Evolutionary conservation across 1,284 basidiomycete genomes (phyloP).

Genomic region (Cutaneotrichosporon sp.): DNA sequence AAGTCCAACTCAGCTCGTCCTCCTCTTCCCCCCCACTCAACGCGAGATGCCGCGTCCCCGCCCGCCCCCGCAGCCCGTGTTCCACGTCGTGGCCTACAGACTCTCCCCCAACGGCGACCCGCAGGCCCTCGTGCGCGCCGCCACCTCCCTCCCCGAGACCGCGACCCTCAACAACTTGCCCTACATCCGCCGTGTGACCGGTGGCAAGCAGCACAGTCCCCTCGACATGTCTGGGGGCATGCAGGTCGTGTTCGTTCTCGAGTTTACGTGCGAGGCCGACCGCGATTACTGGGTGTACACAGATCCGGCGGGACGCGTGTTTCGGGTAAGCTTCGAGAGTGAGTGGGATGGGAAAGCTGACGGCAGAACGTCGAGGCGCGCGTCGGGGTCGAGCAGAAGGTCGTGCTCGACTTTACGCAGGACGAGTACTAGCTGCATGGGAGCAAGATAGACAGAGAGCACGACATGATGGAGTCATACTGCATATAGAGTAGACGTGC

Average conservation of each 20-base stretch:
- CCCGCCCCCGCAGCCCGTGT: too few relatives aligned
- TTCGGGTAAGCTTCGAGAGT: conserved; percentile 46
- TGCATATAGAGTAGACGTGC: too few relatives aligned
- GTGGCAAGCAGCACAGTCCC: conserved; percentile 40
- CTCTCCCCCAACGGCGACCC: background rate
- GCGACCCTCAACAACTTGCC: conserved; percentile 17
- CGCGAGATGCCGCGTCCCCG: too few relatives aligned
- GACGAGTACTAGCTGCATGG: conserved; percentile 25
- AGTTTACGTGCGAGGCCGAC: conserved; percentile 40
- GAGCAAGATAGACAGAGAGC: too few relatives aligned
- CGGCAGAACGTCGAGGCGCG: conserved; percentile 9
- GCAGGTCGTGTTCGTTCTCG: conserved; percentile 43
- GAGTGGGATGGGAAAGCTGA: background rate
- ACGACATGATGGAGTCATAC: too few relatives aligned
- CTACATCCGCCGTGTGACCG: conserved; percentile 36
- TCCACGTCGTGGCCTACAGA: background rate
- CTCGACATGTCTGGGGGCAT: conserved; percentile 39
- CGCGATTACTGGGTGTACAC: conserved; percentile 39
- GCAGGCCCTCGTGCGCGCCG: background rate
- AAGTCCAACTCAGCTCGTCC: too few relatives aligned
- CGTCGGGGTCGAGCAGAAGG: conserved; percentile 29
- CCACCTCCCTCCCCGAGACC: background rate
- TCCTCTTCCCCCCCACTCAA: too few relatives aligned
- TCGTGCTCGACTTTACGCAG: conserved; percentile 40
- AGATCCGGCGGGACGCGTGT: conserved; percentile 39